Percentiles rank a stretch among this genome's conserved stretches.
These are phyloP conservation scores for Oleoguttula mirabilis DNA, from an alignment of 495 filamentous ascomycete species.

Conservation along the genomic window DNA sequence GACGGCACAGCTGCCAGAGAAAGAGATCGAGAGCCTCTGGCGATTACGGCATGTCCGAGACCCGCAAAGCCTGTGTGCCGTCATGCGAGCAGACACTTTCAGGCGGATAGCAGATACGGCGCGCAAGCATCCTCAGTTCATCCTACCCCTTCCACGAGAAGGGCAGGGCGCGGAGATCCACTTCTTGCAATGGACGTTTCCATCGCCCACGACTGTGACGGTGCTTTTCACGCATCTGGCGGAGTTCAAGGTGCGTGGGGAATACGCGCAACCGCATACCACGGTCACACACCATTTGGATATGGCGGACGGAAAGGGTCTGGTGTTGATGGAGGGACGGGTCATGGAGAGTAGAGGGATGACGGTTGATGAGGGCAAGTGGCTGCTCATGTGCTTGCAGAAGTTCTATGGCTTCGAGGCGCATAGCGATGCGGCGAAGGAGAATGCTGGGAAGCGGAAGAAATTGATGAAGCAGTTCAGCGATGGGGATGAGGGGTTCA, in stretches of 20 bases:
- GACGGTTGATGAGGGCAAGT: conserved; percentile 64
- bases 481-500: conserved; percentile 63
- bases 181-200: conserved; percentile 68
- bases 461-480: conserved; percentile 71
- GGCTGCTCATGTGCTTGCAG: conserved; percentile 88
- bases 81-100: conserved; percentile 63
- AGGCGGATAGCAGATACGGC: conserved; percentile 52
- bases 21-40: conserved; percentile 83
- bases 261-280: conserved; percentile 82
- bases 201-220: conserved; percentile 54
- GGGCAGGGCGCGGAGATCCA: conserved; percentile 64
- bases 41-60: conserved; percentile 69
- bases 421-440: conserved; percentile 37
- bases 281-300: conserved; percentile 85
- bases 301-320: conserved; percentile 52
- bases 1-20: conserved; percentile 53
- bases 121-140: conserved; percentile 68
- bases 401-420: conserved; percentile 69
- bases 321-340: conserved; percentile 74
- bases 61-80: conserved; percentile 63
- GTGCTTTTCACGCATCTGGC: conserved; percentile 87
- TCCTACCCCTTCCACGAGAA: conserved; percentile 67
- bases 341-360: conserved; percentile 70
- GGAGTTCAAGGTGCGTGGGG: conserved; percentile 81
- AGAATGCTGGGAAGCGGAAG: conserved; percentile 41